Evolutionary conservation across 2,329 filamentous ascomycete species (phyloP).

Genomic region (Neodidymelliopsis sp.): DNA sequence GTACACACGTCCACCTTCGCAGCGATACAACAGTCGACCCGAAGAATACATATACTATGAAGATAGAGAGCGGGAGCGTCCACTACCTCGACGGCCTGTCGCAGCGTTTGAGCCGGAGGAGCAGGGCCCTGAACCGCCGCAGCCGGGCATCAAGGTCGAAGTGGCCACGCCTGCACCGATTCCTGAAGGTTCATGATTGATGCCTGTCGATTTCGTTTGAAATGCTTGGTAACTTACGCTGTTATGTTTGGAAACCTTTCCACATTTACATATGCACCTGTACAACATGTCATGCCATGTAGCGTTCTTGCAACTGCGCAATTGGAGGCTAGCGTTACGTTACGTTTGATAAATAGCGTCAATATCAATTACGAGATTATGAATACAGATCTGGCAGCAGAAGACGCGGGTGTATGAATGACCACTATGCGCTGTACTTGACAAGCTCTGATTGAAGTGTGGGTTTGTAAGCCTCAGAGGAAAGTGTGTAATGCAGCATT

Average conservation of each 20-base stretch:
- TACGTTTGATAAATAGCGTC: conserved; percentile 7
- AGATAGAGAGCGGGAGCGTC: conserved; percentile 36
- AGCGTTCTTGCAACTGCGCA: not conserved
- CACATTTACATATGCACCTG: not conserved
- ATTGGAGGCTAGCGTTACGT: conserved; percentile 2
- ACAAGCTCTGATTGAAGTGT: not conserved
- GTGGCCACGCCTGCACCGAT: conserved; percentile 15
- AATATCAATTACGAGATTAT: not conserved
- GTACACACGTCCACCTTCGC: conserved; percentile 38
- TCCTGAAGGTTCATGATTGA: not conserved
- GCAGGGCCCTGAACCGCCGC: conserved; percentile 10
- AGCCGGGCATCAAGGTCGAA: conserved; percentile 13
- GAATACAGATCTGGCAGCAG: no score
- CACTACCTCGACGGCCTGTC: conserved; percentile 20
- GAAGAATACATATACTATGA: conserved; percentile 45
- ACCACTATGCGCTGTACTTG: no score
- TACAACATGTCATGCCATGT: conserved; percentile 7
- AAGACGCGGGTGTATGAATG: no score
- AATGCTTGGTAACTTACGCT: not conserved
- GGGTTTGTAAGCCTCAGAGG: conserved; percentile 6
- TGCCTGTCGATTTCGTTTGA: not conserved
- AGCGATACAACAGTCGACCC: conserved; percentile 33
- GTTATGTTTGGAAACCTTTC: not conserved
- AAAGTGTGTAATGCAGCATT: not conserved
- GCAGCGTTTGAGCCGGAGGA: conserved; percentile 7